These are phyloP conservation scores for Salix dunnii DNA, from an alignment of 345 rosid genomes.

Conservation along the genomic window DNA sequence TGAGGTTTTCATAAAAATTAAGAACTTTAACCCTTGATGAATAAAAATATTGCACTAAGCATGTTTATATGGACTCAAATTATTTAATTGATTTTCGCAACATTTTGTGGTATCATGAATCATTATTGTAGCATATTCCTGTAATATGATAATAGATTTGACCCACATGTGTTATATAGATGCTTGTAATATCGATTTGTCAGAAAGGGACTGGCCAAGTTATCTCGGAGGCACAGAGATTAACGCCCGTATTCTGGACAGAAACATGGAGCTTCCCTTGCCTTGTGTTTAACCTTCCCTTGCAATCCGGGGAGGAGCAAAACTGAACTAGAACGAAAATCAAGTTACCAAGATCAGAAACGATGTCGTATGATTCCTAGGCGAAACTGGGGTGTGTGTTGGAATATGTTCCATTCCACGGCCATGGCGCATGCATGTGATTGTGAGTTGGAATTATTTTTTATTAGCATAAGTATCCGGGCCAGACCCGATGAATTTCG, in stretches of 20 bases:
- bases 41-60: neutral
- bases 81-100: neutral
- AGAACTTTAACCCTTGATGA: too few species aligned
- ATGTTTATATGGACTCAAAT: too few species aligned
- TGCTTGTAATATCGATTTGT: neutral
- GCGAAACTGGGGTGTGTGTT: too few species aligned
- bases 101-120: neutral
- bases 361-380: too few species aligned
- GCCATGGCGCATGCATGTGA: conserved; percentile 39
- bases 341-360: neutral
- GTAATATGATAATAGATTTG: neutral
- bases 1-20: neutral
- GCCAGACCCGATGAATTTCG: too few species aligned
- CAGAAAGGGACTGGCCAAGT: neutral
- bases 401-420: conserved; percentile 22
- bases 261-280: neutral
- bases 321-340: neutral
- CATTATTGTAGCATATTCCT: neutral
- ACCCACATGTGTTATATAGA: neutral
- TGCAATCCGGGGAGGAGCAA: neutral
- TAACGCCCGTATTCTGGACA: neutral
- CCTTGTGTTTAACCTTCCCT: neutral
- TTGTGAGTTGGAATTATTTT: conserved; percentile 29
- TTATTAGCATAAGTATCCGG: too few species aligned
- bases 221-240: neutral